phyloP scores from a whole-genome alignment of 108 stramenopile genomes.

The Aureococcus anophagefferens region DNA sequence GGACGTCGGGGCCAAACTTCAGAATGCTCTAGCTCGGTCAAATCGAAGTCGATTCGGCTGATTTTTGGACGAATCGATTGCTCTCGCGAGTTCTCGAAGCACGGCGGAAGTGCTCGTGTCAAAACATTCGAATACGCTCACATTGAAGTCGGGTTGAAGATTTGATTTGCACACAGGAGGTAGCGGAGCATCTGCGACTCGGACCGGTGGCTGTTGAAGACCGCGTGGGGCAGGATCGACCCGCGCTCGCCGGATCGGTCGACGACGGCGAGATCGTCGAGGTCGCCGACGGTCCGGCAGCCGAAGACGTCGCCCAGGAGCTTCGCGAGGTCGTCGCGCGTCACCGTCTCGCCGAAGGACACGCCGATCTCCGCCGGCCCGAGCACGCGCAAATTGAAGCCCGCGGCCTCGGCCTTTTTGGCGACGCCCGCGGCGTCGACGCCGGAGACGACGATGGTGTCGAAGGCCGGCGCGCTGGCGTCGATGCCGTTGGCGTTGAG shows the following conservation, averaged over 20 bases:
- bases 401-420: conserved; percentile 59
- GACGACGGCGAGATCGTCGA: conserved; percentile 12
- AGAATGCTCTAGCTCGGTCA: no score
- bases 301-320: conserved; percentile 67
- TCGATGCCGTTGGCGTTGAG: conserved; percentile 7
- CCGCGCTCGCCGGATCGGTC: background rate
- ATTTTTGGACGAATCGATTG: no score
- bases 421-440: conserved; percentile 62
- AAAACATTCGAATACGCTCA: no score
- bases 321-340: conserved; percentile 56
- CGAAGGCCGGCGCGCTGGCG: conserved; percentile 46
- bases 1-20: no score
- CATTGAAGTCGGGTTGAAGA: no score
- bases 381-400: conserved; percentile 83
- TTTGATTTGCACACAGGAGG: no score
- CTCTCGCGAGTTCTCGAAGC: no score
- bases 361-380: conserved; percentile 74
- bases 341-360: conserved; percentile 87
- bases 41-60: no score
- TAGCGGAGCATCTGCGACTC: conserved; percentile 96
- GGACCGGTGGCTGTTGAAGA: conserved; percentile 86
- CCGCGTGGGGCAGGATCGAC: conserved; percentile 79
- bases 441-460: conserved; percentile 80
- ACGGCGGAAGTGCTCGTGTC: no score
- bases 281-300: conserved; percentile 19